Conservation (phyloP, 176 grass and related monocot species). For the Rhynchospora pubera region DNA sequence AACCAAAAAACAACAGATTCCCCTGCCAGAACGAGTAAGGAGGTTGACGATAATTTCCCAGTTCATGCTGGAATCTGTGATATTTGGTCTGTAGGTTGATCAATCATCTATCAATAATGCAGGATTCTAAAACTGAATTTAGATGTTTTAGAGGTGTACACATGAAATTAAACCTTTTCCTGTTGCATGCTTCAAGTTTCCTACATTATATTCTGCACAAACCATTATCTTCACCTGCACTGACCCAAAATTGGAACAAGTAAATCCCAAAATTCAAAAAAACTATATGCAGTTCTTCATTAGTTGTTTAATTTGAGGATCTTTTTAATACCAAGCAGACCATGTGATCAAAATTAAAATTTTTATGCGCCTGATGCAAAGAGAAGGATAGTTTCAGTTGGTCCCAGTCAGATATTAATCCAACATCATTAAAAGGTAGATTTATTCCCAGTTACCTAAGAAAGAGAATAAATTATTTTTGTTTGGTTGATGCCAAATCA, state of each 20-base stretch:
- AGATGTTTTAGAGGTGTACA: not conserved
- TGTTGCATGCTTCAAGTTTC: not conserved
- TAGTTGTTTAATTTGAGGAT: not conserved
- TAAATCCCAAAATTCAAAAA: no score
- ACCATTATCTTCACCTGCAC: not conserved
- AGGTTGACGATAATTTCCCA: not conserved
- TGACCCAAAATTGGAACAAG: not conserved
- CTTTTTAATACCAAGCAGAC: not conserved
- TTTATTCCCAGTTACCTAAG: not conserved
- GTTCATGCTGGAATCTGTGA: not conserved
- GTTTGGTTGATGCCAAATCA: not conserved
- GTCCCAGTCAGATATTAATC: not conserved
- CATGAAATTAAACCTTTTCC: not conserved
- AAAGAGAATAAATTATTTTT: not conserved
- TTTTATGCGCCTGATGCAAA: no score
- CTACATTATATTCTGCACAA: conserved; percentile 2
- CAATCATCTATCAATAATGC: not conserved
- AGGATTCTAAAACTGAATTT: not conserved
- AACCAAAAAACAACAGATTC: not conserved
- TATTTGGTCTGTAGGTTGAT: not conserved
- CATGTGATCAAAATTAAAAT: not conserved
- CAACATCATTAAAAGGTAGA: not conserved
- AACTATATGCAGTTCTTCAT: not conserved
- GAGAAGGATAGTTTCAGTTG: not conserved
- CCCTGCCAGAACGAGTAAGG: not conserved